phyloP scores from a whole-genome alignment of 139 green algal species.

The Coelastrella sp. region DNA sequence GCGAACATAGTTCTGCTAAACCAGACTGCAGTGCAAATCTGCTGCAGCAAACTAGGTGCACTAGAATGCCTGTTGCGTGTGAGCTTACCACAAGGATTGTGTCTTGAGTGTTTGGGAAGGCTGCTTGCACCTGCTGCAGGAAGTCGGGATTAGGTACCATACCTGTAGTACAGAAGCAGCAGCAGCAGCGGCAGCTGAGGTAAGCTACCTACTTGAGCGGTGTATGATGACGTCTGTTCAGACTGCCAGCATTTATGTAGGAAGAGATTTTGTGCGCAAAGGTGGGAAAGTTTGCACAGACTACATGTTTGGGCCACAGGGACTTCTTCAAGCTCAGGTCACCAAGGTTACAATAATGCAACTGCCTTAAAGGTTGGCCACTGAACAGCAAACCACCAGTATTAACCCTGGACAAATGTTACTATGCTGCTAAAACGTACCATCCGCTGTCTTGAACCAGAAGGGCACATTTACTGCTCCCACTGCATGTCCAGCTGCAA shows the following conservation, averaged over 20 bases:
- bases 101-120: not conserved
- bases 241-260: no score
- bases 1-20: no score
- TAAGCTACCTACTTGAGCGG: not conserved
- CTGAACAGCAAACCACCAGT: not conserved
- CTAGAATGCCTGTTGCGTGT: not conserved
- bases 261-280: no score
- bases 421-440: not conserved
- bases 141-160: slow-evolving; percentile 33
- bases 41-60: not conserved
- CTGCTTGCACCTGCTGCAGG: slow-evolving; percentile 5
- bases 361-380: no score
- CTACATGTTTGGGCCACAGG: no score
- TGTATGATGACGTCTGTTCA: no score
- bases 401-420: not conserved
- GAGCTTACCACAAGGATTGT: slow-evolving; percentile 14
- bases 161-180: not conserved
- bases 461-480: slow-evolving; percentile 20
- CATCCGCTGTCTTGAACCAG: not conserved
- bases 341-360: no score
- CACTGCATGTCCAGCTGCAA: slow-evolving; percentile 2
- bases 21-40: not conserved
- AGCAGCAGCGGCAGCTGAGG: not conserved
- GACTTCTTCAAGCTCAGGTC: no score
- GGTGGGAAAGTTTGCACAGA: no score